These are phyloP conservation scores for Penicillium thymicola DNA, from an alignment of 2,329 filamentous ascomycete species.

Conservation along the genomic window DNA sequence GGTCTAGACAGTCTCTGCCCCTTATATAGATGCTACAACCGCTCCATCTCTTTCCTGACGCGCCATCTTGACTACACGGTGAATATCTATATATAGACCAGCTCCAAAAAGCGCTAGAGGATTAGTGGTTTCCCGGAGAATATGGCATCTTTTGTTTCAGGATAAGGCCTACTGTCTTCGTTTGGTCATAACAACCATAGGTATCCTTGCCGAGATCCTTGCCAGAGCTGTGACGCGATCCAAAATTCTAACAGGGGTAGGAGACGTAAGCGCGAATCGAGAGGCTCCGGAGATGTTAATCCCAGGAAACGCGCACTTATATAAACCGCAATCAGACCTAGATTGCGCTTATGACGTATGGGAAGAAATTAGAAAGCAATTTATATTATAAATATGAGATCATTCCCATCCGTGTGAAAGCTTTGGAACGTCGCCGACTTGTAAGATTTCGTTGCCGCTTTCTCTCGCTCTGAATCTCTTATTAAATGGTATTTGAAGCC, in stretches of 20 bases:
- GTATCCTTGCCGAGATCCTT: background rate
- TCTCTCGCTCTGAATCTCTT: background rate
- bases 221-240: background rate
- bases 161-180: conserved; percentile 4
- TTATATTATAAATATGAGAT: background rate
- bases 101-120: conserved; percentile 13
- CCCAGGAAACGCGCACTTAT: background rate
- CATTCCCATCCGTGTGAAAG: background rate
- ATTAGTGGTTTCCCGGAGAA: conserved; percentile 19
- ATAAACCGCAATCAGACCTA: background rate
- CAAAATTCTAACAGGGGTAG: conserved; percentile 4
- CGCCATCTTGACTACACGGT: conserved; percentile 10
- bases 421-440: background rate
- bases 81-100: conserved; percentile 17
- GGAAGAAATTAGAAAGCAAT: background rate
- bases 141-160: conserved; percentile 8
- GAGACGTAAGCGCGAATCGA: conserved; percentile 6
- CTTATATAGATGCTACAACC: conserved; percentile 14
- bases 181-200: conserved; percentile 8
- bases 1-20: conserved; percentile 13
- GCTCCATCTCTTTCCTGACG: conserved; percentile 13
- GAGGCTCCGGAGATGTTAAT: background rate
- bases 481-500: background rate
- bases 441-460: too few species aligned
- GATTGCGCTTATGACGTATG: background rate